These are phyloP conservation scores for Clausena lansium DNA, from an alignment of 345 rosid species.

Conservation along the genomic window DNA sequence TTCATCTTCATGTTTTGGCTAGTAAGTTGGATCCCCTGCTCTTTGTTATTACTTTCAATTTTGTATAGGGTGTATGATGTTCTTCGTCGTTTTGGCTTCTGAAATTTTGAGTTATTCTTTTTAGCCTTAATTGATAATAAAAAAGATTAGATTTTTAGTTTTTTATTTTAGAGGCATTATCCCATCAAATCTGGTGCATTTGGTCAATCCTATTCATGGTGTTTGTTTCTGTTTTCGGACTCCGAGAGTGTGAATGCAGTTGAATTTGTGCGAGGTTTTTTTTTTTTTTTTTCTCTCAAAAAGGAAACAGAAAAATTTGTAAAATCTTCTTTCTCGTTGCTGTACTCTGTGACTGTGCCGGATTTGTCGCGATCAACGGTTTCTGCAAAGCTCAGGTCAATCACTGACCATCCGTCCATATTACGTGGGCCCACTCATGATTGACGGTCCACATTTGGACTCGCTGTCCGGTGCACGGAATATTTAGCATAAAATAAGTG, in stretches of 20 bases:
- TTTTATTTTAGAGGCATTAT: neutral
- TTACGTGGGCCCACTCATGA: slow-evolving; percentile 1
- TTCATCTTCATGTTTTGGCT: neutral
- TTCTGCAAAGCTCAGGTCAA: slow-evolving; percentile 5
- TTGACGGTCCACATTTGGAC: slow-evolving; percentile 17
- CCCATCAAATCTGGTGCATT: slow-evolving; percentile 2
- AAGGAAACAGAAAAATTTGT: neutral
- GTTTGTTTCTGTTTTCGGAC: neutral
- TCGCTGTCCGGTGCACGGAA: neutral
- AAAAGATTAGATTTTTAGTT: neutral
- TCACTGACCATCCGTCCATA: slow-evolving; percentile 6
- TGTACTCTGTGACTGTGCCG: neutral
- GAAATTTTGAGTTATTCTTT: neutral
- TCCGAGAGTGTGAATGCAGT: neutral
- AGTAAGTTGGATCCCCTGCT: neutral
- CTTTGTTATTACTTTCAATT: neutral
- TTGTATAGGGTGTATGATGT: neutral
- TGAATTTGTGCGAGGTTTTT: neutral
- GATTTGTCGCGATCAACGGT: slow-evolving; percentile 28
- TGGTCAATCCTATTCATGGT: neutral
- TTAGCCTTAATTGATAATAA: neutral
- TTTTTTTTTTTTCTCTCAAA: neutral
- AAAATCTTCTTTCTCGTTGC: neutral
- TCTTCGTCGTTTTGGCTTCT: neutral
- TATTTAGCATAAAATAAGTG: neutral